Base-by-base conservation (phyloP, 208 protist genomes). In the Strigomonas oncopelti region DNA sequence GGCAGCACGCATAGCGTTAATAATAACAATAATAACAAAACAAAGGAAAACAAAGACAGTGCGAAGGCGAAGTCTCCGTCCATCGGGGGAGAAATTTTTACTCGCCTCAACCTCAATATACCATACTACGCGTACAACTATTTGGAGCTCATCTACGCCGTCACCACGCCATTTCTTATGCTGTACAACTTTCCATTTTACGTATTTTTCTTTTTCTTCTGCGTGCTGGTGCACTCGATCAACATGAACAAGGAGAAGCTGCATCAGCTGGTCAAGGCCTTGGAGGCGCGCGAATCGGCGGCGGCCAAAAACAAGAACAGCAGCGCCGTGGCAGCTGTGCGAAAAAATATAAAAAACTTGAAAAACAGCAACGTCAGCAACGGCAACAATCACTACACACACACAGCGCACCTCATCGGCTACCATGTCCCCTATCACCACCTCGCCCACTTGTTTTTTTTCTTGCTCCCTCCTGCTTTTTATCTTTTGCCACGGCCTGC, bases 121-220 rank as follows among this genome's bases (percentile, higher is more conserved):
- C 86, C 90, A 0, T 93, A 91, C 71, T 95, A 92, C 77, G 68
- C 70, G 9, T 78, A 71, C 56, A 95, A 95, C 75, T 95, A 95
- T 69, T 22, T 83, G 0, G 70, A 86, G 57, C 62, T 93, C 28
- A 90, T 72, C 68, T 88, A 87, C 74, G 57, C 56, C 0, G 54
- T 86, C 32, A 85, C 80, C 52, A 66, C 89, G 38, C 80, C 83
- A 7, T 85, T 91, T 63, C 80, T 95, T 13, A 28, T 92, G 0
- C 28, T 88, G 22, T 81, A 82, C 71, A 84, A 92, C 58, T 67
- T 70, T 8, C 63, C 80, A 16, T 92, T 88, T 62, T 84, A 84
- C 48, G 48, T 84, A 0, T 45, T 89, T 22, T 32, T 86, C 9
- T 55, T 71, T 31, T 14, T 83, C 1, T 80, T 72, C 16, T 64